Percentiles rank a stretch among this genome's conserved stretches.
Conservation (phyloP, 805 yeast species). For the Priceomyces medius region DNA sequence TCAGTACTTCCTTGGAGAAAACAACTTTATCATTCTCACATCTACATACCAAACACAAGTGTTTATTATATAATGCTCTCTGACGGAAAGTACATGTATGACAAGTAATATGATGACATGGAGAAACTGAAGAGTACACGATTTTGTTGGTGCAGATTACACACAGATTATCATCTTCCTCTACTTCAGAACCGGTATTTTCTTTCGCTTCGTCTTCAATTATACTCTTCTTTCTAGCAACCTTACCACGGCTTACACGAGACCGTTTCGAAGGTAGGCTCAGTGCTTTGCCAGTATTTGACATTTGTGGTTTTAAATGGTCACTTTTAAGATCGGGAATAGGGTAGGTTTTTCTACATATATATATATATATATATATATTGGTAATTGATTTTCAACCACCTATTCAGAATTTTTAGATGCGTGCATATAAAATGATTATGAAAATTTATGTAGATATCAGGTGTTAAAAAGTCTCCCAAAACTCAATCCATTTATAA, state of each 20-base stretch:
- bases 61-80: constrained; percentile 73
- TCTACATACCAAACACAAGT: constrained; percentile 81
- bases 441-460: no score
- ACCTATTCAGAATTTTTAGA: no score
- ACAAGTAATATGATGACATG: constrained; percentile 85
- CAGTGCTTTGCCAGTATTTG: background rate
- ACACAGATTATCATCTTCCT: constrained; percentile 52
- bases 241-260: constrained; percentile 1
- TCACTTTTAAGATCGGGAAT: no score
- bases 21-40: constrained; percentile 59
- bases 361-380: no score
- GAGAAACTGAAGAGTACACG: constrained; percentile 63
- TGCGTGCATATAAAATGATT: no score
- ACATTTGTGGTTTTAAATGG: no score
- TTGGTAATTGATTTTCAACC: no score
- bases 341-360: no score
- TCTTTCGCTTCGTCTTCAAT: constrained; percentile 12
- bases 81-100: constrained; percentile 80
- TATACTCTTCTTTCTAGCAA: background rate
- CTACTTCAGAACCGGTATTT: constrained; percentile 25
- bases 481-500: no score
- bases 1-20: constrained; percentile 49
- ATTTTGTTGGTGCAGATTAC: constrained; percentile 81
- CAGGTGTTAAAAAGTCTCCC: no score
- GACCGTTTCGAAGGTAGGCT: background rate